Percentiles rank a stretch among this genome's conserved stretches.
Evolutionary conservation across 176 grass and related monocot genomes (phyloP).

Genomic region (Pharus latifolius): DNA sequence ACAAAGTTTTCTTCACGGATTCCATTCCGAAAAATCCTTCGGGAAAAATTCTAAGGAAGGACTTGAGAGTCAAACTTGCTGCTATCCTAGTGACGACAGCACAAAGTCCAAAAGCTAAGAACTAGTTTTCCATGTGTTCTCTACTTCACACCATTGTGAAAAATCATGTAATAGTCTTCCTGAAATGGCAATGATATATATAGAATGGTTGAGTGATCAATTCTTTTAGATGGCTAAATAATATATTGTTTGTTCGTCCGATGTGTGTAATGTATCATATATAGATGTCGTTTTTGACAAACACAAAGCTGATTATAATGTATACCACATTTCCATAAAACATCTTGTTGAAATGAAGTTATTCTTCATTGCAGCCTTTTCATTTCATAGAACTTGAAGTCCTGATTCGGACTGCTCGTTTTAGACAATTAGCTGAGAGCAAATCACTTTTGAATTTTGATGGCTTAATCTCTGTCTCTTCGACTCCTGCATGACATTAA

Average conservation of each 20-base stretch:
- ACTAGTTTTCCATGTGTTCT: not conserved
- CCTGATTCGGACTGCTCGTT: too few relatives aligned
- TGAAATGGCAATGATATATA: constrained; percentile 33
- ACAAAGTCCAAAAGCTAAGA: constrained; percentile 14
- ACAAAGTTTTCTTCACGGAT: constrained; percentile 68
- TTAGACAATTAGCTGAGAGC: too few relatives aligned
- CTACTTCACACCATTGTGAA: not conserved
- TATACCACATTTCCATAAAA: constrained; percentile 23
- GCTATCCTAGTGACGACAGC: not conserved
- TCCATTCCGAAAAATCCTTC: constrained; percentile 77
- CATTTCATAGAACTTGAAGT: too few relatives aligned
- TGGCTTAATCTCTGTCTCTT: too few relatives aligned
- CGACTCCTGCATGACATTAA: too few relatives aligned
- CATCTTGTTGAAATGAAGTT: not conserved
- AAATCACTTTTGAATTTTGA: too few relatives aligned
- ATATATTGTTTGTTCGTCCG: constrained; percentile 12
- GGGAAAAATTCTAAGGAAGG: constrained; percentile 91
- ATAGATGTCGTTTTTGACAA: constrained; percentile 47
- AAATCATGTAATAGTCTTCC: constrained; percentile 36
- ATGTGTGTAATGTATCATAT: constrained; percentile 35
- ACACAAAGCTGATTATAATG: constrained; percentile 19
- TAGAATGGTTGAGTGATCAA: constrained; percentile 9
- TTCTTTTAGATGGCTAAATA: constrained; percentile 47
- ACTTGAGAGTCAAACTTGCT: constrained; percentile 69
- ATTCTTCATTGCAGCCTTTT: too few relatives aligned